Base-by-base conservation (phyloP, 352 stramenopile species). In the Phytopythium sindhum region DNA sequence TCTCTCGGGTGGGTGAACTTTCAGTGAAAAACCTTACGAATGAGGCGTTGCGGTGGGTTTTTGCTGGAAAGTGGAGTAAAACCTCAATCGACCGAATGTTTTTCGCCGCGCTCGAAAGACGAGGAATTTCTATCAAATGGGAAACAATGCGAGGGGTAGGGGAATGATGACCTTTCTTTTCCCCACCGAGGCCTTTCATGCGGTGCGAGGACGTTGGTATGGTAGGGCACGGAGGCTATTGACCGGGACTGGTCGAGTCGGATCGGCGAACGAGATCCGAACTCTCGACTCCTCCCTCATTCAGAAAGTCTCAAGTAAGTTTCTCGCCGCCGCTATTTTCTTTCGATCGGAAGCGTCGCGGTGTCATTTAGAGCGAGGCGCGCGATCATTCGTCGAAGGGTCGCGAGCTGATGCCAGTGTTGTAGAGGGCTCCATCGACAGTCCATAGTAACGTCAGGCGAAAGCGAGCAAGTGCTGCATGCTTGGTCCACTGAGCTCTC, bases 81-180 rank as follows among this genome's bases (percentile, higher is more conserved):
- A 52, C 45, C 45, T 52, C 45, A 29, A 17, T 11, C 8, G 42
- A 53, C 47, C 47, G 47, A 53, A 53, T 53, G 47, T 53, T 53
- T 53, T 53, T 26, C n/a, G 45, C n/a, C 45, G 24, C 15, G 15
- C 21, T 11, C n/a, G 14, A 19, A 33, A 33, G 7, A 53, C 47
- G 12, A 1, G 24, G 47, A 33, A 3, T 53, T 53, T 53, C 10
- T 53, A 53, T 35, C 0, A 14, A 14, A 35, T 15, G 47, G 47
- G 24, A 48, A 48, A 48, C 41, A 44, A 11, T 19, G 21, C 21
- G 41, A 15, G 47, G 47, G 47, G 4, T 53, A 33, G 47, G 47
- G 47, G 23, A 12, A 0, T n/a, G 11, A 8, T 19, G 47, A 23
- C 45, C 45, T 52, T 31, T 53, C 23, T 53, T 53, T 33, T 53